Percentiles rank a stretch among this genome's conserved stretches.
Conservation (phyloP, 345 rosid species). For the Pistacia vera region DNA sequence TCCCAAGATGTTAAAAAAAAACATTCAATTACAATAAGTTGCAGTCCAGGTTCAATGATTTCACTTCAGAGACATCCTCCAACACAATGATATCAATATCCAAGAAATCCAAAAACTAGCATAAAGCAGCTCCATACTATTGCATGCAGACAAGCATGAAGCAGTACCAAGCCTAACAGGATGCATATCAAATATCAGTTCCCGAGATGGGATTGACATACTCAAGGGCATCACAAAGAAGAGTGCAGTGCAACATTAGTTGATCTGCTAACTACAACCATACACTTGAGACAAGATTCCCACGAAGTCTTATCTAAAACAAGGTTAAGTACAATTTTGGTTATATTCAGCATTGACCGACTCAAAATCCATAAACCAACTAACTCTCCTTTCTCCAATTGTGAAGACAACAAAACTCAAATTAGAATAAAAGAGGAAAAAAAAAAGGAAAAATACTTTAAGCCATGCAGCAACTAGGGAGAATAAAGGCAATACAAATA, state of each 20-base stretch:
- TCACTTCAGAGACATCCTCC: neutral
- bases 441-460: neutral
- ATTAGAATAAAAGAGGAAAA: neutral
- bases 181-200: slow-evolving; percentile 4
- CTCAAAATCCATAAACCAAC: neutral
- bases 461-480: neutral
- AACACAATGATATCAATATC: neutral
- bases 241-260: neutral
- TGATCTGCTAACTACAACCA: neutral
- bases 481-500: neutral
- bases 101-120: neutral
- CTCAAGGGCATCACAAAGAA: neutral
- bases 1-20: neutral
- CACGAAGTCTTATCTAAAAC: too few relatives aligned
- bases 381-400: neutral
- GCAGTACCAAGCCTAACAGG: neutral
- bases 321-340: too few relatives aligned
- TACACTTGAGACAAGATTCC: neutral
- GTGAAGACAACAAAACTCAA: neutral
- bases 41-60: neutral
- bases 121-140: neutral
- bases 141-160: neutral
- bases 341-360: neutral
- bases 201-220: neutral
- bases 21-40: neutral